Evolutionary conservation across 495 filamentous ascomycete species (phyloP).

Genomic region (Elasticomyces elasticus): DNA sequence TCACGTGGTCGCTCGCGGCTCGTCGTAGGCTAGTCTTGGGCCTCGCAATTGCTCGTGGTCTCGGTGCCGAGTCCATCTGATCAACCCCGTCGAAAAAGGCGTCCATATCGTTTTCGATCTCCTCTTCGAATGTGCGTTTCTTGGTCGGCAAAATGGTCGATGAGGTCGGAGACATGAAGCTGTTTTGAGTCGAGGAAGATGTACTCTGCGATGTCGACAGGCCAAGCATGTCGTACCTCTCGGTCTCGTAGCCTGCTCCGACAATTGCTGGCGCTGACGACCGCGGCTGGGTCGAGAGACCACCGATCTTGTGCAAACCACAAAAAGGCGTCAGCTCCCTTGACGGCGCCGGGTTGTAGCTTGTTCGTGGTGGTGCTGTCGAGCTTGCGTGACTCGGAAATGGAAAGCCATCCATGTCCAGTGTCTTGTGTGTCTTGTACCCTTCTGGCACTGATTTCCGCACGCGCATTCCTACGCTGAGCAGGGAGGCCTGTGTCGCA

Average conservation of each 20-base stretch:
- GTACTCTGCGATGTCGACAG: slow-evolving; percentile 13
- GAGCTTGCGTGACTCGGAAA: slow-evolving; percentile 17
- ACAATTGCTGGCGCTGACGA: slow-evolving; percentile 18
- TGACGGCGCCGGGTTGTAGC: slow-evolving; percentile 17
- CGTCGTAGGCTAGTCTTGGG: slow-evolving; percentile 12
- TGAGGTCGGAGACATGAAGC: not conserved
- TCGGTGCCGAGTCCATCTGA: not conserved
- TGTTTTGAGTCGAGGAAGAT: slow-evolving; percentile 8
- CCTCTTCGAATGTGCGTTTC: slow-evolving; percentile 20
- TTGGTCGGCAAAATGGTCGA: slow-evolving; percentile 5
- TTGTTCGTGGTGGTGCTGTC: slow-evolving; percentile 18
- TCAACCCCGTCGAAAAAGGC: slow-evolving; percentile 25
- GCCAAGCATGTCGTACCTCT: slow-evolving; percentile 7
- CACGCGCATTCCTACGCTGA: slow-evolving; percentile 85
- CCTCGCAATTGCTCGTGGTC: not conserved
- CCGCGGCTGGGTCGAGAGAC: slow-evolving; percentile 38
- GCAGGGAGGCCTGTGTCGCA: slow-evolving; percentile 64
- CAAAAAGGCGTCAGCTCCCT: slow-evolving; percentile 65
- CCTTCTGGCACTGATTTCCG: slow-evolving; percentile 86
- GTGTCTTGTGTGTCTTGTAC: slow-evolving; percentile 61
- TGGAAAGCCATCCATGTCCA: slow-evolving; percentile 13
- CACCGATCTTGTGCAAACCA: slow-evolving; percentile 58
- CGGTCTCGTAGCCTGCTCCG: slow-evolving; percentile 7
- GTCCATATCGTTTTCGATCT: slow-evolving; percentile 22
- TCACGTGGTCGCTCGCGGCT: not conserved